Evolutionary conservation across 1,284 basidiomycete genomes (phyloP).

Genomic region (Ceratobasidium sp.): DNA sequence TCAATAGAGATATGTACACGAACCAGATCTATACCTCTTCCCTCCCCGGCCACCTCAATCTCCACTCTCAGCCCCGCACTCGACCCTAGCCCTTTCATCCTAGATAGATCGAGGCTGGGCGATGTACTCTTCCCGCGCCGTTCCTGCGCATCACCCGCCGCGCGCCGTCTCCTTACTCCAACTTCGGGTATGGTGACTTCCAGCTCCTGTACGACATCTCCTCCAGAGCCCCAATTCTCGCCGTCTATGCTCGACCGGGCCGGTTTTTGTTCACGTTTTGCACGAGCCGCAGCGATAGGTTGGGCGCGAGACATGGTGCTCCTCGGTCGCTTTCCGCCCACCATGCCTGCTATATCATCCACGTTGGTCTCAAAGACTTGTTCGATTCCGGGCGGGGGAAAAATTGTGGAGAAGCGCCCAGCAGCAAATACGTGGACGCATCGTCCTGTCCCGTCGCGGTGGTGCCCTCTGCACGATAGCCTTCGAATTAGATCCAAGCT

Average conservation of each 20-base stretch:
- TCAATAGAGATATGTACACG: conserved; percentile 22
- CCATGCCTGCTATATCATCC: conserved; percentile 51
- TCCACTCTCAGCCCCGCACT: neutral
- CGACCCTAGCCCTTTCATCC: neutral
- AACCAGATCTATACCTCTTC: conserved; percentile 3
- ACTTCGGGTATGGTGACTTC: conserved; percentile 88
- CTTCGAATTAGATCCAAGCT: no score
- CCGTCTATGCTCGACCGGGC: conserved; percentile 16
- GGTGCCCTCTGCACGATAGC: no score
- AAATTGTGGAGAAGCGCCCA: conserved; percentile 63
- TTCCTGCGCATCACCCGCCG: conserved; percentile 54
- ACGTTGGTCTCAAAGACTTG: conserved; percentile 81
- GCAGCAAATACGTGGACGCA: conserved; percentile 66
- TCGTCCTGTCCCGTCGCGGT: conserved; percentile 60
- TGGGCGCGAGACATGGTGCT: conserved; percentile 77
- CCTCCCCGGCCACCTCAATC: neutral
- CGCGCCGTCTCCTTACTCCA: conserved; percentile 71
- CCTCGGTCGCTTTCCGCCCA: conserved; percentile 50
- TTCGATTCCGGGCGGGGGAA: conserved; percentile 74
- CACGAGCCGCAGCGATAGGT: conserved; percentile 70
- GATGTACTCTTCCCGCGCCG: neutral
- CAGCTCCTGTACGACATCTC: conserved; percentile 83
- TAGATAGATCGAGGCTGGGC: conserved; percentile 11
- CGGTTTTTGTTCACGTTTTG: conserved; percentile 61
- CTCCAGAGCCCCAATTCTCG: conserved; percentile 75